phyloP scores from a whole-genome alignment of 148 eudicot genomes.

The Fagopyrum homotropicum region DNA sequence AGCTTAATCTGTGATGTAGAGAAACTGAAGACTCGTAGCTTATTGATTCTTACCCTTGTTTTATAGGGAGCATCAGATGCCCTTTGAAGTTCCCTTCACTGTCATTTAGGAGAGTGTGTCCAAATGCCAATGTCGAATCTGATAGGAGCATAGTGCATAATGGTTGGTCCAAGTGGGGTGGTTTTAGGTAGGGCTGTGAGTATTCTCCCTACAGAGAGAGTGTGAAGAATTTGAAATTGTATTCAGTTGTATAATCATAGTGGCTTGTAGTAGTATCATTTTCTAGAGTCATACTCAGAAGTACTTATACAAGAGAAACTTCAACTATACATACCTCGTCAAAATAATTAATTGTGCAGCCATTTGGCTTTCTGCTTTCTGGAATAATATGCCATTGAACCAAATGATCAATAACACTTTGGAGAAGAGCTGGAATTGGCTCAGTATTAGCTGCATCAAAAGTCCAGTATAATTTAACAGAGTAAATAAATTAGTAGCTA shows the following conservation, averaged over 20 bases:
- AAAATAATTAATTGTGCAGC: slow-evolving; percentile 84
- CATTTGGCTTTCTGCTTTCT: slow-evolving; percentile 70
- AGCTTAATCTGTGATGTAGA: not conserved
- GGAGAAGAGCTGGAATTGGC: slow-evolving; percentile 79
- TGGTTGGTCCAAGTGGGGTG: slow-evolving; percentile 95
- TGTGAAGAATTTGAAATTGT: not conserved
- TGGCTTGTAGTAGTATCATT: not conserved
- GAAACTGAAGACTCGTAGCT: no score
- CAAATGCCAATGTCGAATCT: slow-evolving; percentile 79
- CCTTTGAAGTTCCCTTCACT: slow-evolving; percentile 85
- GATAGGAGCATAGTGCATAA: slow-evolving; percentile 68
- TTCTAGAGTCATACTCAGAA: not conserved
- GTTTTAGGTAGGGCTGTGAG: slow-evolving; percentile 89
- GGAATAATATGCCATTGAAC: slow-evolving; percentile 77
- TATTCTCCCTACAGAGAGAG: slow-evolving; percentile 50
- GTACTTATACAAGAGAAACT: not conserved
- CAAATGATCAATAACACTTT: slow-evolving; percentile 66
- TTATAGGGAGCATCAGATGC: slow-evolving; percentile 63
- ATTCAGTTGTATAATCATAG: not conserved
- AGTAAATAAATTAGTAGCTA: not conserved
- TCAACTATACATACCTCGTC: slow-evolving; percentile 59
- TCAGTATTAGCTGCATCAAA: slow-evolving; percentile 58
- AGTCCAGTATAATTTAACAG: not conserved
- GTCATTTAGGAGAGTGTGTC: slow-evolving; percentile 60
- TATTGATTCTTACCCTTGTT: slow-evolving; percentile 59